Base-by-base conservation (phyloP, 1,139 yeast species). In the Kodamaea arcana region DNA sequence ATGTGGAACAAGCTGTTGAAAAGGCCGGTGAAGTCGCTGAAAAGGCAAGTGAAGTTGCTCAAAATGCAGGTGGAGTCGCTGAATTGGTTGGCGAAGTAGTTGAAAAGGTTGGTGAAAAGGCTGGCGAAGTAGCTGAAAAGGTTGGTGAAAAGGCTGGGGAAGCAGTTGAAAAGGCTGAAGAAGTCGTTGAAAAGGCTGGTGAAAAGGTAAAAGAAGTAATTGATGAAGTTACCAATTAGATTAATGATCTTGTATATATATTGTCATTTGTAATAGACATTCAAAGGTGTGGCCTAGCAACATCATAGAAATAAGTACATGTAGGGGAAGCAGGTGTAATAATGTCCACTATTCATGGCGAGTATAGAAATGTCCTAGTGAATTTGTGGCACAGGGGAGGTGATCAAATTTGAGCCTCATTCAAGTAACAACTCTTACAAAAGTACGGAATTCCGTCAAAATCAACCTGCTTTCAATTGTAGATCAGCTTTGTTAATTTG, bases 51-150 rank as follows among this genome's bases (percentile, higher is more conserved):
- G 22, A 18, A 18, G 22, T 9, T 18, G 22, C 22, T 18, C 9
- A 6, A 18, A 18, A 18, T 18, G 9, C 6, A 18, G 6, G 6
- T 18, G 22, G 22, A 18, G 22, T n/a, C n/a, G n/a, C n/a, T n/a
- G n/a, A n/a, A n/a, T n/a, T n/a, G n/a, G 13, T n/a, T n/a, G 26
- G 9, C 7, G 26, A 24, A n/a, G 26, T 24, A 11, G 26, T 24
- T 4, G 15, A 23, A 25, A 15, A 34, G 15, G 24, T 15, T 31
- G 24, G 27, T 22, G 21, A 31, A 18, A n/a, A 11, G 23, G 10
- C 11, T 11, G 8, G 23, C 13, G 7, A 6, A 24, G 26, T 5
- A 12, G 28, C 17, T 12, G 11, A 14, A 25, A 17, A 13, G 14
- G 26, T 24, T 24, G 26, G 12, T 8, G 26, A 12, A 24, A 11